A percentile compares a stretch with the other conserved stretches of the same genome.
phyloP scores from a whole-genome alignment of 495 filamentous ascomycete species.

The Tuber microsphaerosporum region DNA sequence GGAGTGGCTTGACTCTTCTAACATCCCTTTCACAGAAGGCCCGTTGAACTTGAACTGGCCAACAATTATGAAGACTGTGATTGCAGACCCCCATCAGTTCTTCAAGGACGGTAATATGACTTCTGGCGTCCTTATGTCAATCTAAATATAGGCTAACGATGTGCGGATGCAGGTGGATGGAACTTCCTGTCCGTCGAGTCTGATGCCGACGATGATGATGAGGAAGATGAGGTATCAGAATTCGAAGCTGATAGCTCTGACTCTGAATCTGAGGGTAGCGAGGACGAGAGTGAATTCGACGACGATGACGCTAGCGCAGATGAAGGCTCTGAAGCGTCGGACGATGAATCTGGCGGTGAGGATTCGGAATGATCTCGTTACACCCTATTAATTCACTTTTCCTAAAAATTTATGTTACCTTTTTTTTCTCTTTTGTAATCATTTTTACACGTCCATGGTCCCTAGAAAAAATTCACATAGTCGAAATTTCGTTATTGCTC shows the following conservation, averaged over 20 bases:
- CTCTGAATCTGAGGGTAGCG: slow-evolving; percentile 68
- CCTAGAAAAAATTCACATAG: slow-evolving; percentile 1
- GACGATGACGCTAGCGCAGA: slow-evolving; percentile 55
- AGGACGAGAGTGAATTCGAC: slow-evolving; percentile 85
- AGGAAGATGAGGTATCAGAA: slow-evolving; percentile 79
- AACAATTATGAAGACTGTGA: slow-evolving; percentile 98
- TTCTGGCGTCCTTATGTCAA: not conserved
- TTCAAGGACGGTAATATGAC: slow-evolving; percentile 63
- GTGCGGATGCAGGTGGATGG: slow-evolving; percentile 56
- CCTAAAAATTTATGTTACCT: not conserved
- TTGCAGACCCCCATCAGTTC: slow-evolving; percentile 85
- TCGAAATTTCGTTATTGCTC: not conserved
- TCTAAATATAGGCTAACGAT: slow-evolving; percentile 13
- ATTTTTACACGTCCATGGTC: not conserved
- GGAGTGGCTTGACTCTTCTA: slow-evolving; percentile 92
- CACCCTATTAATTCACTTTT: not conserved
- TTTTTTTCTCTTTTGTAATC: not conserved
- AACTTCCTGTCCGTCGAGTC: slow-evolving; percentile 80
- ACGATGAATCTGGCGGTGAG: slow-evolving; percentile 42
- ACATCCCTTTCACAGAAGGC: slow-evolving; percentile 89
- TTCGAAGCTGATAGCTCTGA: slow-evolving; percentile 87
- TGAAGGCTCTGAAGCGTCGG: slow-evolving; percentile 46
- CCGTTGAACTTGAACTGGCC: slow-evolving; percentile 97
- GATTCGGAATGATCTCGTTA: slow-evolving; percentile 28
- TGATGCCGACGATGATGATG: slow-evolving; percentile 71